phyloP scores from a whole-genome alignment of 306 rosid genomes.

The Leucaena leucocephala region DNA sequence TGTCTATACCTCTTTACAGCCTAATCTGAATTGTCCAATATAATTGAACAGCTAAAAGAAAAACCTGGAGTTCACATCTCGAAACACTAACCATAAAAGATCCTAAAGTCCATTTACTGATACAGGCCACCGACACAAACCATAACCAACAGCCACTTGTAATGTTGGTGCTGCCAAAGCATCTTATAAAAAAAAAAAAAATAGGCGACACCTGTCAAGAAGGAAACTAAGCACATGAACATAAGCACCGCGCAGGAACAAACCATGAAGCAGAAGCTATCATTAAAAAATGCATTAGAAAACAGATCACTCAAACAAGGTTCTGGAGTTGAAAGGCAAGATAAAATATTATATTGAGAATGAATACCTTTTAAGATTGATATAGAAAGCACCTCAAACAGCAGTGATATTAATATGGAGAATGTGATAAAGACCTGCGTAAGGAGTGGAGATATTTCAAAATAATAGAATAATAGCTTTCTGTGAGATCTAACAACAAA shows the following conservation, averaged over 20 bases:
- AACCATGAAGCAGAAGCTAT: conserved; percentile 27
- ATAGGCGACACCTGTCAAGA: conserved; percentile 2
- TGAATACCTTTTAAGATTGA: conserved; percentile 73
- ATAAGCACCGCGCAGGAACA: conserved; percentile 23
- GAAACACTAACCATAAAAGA: background rate
- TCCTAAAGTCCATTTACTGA: conserved; percentile 11
- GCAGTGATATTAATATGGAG: conserved; percentile 62
- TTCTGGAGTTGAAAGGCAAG: conserved; percentile 30
- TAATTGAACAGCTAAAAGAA: too few relatives aligned
- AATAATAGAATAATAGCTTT: conserved; percentile 19
- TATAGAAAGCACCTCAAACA: conserved; percentile 71
- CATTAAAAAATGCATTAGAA: conserved; percentile 16
- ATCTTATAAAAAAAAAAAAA: conserved; percentile 3
- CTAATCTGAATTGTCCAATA: too few relatives aligned
- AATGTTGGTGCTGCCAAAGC: background rate
- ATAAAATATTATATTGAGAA: background rate
- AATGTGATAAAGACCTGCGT: conserved; percentile 86
- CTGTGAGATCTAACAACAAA: background rate
- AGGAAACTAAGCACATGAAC: conserved; percentile 25
- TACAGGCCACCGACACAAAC: conserved; percentile 2
- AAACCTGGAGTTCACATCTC: background rate
- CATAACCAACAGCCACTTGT: background rate
- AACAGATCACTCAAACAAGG: conserved; percentile 15
- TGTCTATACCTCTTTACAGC: too few relatives aligned
- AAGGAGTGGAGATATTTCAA: conserved; percentile 32